Evolutionary conservation across 805 yeast genomes (phyloP), one percentile per base, ranked within the genome.

Genomic region (Alloascoidea africana): DNA sequence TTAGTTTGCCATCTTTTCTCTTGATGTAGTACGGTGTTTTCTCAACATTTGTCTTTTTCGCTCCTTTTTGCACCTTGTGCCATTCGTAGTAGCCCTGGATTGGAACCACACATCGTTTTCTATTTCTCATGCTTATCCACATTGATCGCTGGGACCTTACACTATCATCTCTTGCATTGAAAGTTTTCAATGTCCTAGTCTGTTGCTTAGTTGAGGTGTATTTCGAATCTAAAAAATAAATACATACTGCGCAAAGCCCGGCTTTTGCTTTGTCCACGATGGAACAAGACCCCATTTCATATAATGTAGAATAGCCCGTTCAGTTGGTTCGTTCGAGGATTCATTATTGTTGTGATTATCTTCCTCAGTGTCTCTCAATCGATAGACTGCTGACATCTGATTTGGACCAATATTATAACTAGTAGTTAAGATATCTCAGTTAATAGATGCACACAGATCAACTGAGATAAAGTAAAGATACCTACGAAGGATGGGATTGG

Each of bases 211-310:
- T n/a, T n/a, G n/a, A n/a, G n/a, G n/a, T n/a, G n/a, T n/a, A n/a
- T n/a, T n/a, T n/a, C n/a, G n/a, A n/a, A n/a, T n/a, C n/a, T n/a
- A n/a, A 23, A 23, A 8, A n/a, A 23, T 8, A 23, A 23, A 23
- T 23, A 8, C 30, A 23, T 23, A 23, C 30, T 23, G 30, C n/a
- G 8, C 13, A 23, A 23, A 23, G n/a, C n/a, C n/a, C 30, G 30
- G 30, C 30, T 23, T 23, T 23, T 23, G 61, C 33, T 59, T 60
- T 1, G 73, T 63, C 84, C 85, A 80, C 5, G 53, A 48, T 0
- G 95, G 94, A 1, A 82, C 65, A 27, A 85, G 56, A 0, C 94
- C 91, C 82, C 94, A 86, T 35, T 66, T 68, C 91, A 83, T 82
- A 34, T 66, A 64, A 39, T 69, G 58, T 2, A 70, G 23, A 32